Base-by-base conservation (phyloP, 2,329 filamentous ascomycete genomes). In the Blumeria graminis region DNA sequence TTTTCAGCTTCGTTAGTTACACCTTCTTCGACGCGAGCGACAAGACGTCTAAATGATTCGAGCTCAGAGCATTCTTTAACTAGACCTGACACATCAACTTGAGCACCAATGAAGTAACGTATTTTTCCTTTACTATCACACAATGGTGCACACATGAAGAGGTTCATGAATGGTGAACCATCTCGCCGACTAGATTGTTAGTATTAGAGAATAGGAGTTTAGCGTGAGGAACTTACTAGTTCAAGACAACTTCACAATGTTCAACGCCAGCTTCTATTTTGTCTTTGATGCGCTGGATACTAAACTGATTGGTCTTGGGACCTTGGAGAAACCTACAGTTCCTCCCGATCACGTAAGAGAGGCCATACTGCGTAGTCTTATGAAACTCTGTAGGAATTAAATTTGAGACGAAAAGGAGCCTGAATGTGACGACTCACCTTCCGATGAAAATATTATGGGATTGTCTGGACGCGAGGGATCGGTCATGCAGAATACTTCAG, bases 271-370 rank as follows among this genome's bases (percentile, higher is more conserved):
- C 75, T 7, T 71, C 66, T 10, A 83, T 68, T 33, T 78, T 79
- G 43, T 82, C 75, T 35, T 75, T 72, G 10, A 89, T 70, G 56
- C 85, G 72, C 56, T 72, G 68, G 0, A 84, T 72, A 55, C 79
- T 83, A 59, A 75, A 73, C 0, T 71, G 72, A 60, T 82, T 82
- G 6, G 84, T 87, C 62, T 76, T 77, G 0, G 83, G 83, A 0
- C 85, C 84, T 65, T 88, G 84, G 1, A 89, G 74, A 62, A 89
- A 88, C 7, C 84, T 78, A 62, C 84, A 88, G 60, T 89, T 89
- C 35, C 82, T 77, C 0, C 84, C 84, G 16, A 89, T 76, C 3
- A 80, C 76, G 64, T 88, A 86, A 57, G 73, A 75, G 69, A 84
- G 78, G 3, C 82, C 82, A 63, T 87, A 88, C 61, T 87, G 81